Conservation (phyloP, 1,284 basidiomycete species). For the Fomitopsis betulina region DNA sequence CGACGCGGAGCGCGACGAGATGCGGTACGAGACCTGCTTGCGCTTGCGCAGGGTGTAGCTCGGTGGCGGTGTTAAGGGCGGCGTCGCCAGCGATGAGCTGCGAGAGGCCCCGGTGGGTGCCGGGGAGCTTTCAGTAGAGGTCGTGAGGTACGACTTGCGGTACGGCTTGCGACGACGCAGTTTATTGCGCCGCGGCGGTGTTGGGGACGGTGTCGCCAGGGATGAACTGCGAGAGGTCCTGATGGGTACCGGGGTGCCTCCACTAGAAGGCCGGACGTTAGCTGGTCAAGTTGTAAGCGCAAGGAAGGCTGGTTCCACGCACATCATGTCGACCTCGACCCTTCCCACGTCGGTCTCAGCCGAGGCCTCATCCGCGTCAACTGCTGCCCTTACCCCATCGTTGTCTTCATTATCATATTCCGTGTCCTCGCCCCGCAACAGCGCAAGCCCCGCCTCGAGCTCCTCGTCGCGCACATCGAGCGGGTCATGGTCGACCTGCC, state of each 20-base stretch:
- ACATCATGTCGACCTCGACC: neutral
- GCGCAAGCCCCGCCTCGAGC: neutral
- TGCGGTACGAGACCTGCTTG: too few species aligned
- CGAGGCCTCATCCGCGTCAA: too few species aligned
- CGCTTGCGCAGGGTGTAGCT: too few species aligned
- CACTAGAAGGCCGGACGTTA: neutral
- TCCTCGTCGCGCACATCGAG: neutral
- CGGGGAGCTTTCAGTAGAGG: neutral
- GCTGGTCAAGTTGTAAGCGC: neutral
- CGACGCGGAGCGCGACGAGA: too few species aligned
- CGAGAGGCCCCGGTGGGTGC: neutral
- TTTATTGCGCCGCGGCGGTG: too few species aligned
- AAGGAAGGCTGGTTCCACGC: neutral
- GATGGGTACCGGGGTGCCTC: neutral
- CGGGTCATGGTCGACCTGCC: neutral
- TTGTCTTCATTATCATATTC: neutral
- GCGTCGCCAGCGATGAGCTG: too few species aligned
- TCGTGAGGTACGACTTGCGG: too few species aligned
- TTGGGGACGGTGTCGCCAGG: too few species aligned
- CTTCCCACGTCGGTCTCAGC: too few species aligned
- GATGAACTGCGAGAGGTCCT: neutral
- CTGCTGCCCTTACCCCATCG: neutral
- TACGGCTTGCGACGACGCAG: too few species aligned
- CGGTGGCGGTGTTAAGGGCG: too few species aligned
- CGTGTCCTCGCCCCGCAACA: neutral